A percentile compares a stretch with the other conserved stretches of the same genome.
These are phyloP conservation scores for Diaporthe ilicicola DNA, from an alignment of 2,329 filamentous ascomycete genomes.

Conservation along the genomic window DNA sequence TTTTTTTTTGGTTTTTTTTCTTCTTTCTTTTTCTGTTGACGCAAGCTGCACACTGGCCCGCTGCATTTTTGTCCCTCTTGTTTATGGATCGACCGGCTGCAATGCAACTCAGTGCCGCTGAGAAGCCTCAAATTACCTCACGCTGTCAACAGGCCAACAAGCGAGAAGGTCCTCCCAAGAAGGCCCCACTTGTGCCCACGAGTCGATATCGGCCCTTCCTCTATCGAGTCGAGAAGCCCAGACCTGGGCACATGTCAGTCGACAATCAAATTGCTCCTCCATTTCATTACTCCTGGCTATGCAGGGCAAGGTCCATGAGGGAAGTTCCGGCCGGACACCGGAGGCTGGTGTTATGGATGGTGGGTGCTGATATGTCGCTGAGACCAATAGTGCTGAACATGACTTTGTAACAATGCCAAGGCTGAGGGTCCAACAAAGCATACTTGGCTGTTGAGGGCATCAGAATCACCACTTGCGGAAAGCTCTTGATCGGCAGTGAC, in stretches of 20 bases:
- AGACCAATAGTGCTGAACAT: background rate
- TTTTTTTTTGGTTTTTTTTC: no score
- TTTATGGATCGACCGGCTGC: conserved; percentile 1
- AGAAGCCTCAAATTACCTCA: conserved; percentile 3
- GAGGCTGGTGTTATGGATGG: background rate
- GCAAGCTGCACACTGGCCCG: background rate
- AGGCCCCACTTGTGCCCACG: background rate
- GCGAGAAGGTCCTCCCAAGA: background rate
- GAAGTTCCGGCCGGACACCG: background rate
- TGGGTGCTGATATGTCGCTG: conserved; percentile 3
- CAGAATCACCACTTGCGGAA: background rate
- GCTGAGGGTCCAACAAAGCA: background rate
- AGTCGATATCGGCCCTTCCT: conserved; percentile 19
- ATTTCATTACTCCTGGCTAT: background rate
- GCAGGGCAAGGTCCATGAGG: background rate
- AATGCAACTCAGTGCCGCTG: background rate
- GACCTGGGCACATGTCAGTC: conserved; percentile 10
- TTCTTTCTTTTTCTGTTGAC: no score
- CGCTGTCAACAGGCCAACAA: conserved; percentile 4
- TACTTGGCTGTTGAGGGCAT: background rate
- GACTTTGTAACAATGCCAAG: background rate
- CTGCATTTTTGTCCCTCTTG: background rate
- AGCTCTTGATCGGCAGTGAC: conserved; percentile 4
- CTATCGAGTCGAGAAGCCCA: conserved; percentile 2
- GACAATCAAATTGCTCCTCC: background rate